These are phyloP conservation scores for Wickerhamomyces ciferrii DNA, from an alignment of 805 yeast species.

Conservation along the genomic window DNA sequence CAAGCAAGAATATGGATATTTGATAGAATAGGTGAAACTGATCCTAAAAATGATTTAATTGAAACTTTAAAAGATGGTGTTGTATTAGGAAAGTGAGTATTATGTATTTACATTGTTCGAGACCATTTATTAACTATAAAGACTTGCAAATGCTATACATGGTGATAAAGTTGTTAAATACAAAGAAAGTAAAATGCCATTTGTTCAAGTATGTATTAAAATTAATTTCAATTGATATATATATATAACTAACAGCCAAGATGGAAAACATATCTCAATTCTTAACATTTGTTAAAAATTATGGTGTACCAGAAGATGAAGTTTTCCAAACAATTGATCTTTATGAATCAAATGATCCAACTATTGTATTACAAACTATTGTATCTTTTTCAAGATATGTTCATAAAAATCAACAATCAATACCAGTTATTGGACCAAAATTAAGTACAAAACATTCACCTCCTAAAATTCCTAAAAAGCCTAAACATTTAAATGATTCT, in stretches of 20 bases:
- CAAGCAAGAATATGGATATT: conserved; percentile 55
- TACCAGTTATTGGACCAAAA: conserved; percentile 56
- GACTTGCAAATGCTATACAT: conserved; percentile 35
- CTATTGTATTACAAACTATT: conserved; percentile 69
- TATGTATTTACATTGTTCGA: not conserved
- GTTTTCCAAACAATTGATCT: conserved; percentile 74
- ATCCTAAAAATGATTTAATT: conserved; percentile 40
- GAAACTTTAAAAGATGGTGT: conserved; percentile 59
- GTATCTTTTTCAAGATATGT: conserved; percentile 71
- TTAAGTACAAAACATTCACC: conserved; percentile 41
- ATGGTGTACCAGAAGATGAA: conserved; percentile 79
- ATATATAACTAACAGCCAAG: conserved; percentile 17
- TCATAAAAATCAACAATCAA: conserved; percentile 43
- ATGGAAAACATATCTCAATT: conserved; percentile 85
- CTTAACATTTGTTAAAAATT: conserved; percentile 49
- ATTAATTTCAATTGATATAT: not conserved
- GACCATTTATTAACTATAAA: conserved; percentile 4
- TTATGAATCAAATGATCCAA: conserved; percentile 69
- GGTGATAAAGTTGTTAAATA: conserved; percentile 32
- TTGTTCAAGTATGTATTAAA: conserved; percentile 34
- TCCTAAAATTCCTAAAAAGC: conserved; percentile 51
- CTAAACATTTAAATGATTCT: conserved; percentile 34
- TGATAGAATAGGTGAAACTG: conserved; percentile 26
- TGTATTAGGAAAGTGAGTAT: conserved; percentile 36
- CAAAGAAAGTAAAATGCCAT: conserved; percentile 68